phyloP scores from a whole-genome alignment of 1,284 basidiomycete species.

The Takashimella koratensis region DNA sequence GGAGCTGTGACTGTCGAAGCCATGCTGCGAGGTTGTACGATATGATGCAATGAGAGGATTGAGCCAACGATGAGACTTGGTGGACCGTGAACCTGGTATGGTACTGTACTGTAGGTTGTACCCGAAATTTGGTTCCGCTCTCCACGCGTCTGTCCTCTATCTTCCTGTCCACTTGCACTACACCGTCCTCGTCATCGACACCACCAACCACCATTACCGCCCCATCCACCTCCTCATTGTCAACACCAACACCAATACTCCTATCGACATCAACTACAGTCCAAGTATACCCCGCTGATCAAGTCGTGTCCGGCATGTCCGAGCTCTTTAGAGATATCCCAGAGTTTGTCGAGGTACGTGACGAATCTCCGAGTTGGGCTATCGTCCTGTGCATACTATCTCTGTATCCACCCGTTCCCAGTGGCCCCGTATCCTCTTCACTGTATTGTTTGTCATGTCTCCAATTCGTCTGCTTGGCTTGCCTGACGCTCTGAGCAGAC shows the following conservation, averaged over 20 bases:
- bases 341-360: slow-evolving; percentile 65
- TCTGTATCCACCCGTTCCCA: too few species aligned
- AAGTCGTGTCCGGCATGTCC: slow-evolving; percentile 49
- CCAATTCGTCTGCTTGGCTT: too few species aligned
- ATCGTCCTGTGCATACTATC: too few species aligned
- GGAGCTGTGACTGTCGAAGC: too few species aligned
- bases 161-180: background rate
- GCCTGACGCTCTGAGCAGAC: too few species aligned
- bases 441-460: too few species aligned
- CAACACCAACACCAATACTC: too few species aligned
- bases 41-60: background rate
- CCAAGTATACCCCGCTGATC: background rate
- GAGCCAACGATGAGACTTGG: background rate
- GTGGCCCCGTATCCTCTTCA: too few species aligned
- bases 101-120: too few species aligned
- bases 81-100: too few species aligned
- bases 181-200: background rate
- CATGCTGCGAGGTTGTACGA: background rate
- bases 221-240: background rate
- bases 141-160: too few species aligned
- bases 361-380: background rate
- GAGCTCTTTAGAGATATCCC: slow-evolving; percentile 61
- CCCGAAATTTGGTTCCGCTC: background rate
- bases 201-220: too few species aligned
- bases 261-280: background rate